Evolutionary conservation across 139 green algal species (phyloP).

Genomic region (Chlamydomonas sp.): DNA sequence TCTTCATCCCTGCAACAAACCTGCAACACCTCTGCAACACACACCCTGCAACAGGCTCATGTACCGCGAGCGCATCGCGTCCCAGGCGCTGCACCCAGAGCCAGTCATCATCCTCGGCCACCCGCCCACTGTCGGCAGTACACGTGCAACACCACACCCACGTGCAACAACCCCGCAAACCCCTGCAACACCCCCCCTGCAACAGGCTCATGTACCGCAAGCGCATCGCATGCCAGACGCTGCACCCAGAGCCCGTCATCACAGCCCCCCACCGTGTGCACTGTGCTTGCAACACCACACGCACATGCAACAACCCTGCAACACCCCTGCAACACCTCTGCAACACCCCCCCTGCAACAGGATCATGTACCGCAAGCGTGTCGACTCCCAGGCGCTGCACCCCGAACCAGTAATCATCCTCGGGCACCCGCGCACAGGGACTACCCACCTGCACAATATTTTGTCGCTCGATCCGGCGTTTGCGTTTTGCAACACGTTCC

Average conservation of each 20-base stretch:
- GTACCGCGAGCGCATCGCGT: slow-evolving; percentile 18
- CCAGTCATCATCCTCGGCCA: too few species aligned
- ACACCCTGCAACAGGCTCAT: slow-evolving; percentile 21
- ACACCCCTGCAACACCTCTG: background rate
- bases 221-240: slow-evolving; percentile 7
- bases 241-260: too few species aligned
- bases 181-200: background rate
- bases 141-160: too few species aligned
- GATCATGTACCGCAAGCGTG: slow-evolving; percentile 25
- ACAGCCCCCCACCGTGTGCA: too few species aligned
- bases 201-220: slow-evolving; percentile 30
- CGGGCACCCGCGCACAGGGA: slow-evolving; percentile 57
- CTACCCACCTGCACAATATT: slow-evolving; percentile 67
- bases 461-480: slow-evolving; percentile 43
- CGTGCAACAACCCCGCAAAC: background rate
- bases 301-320: too few species aligned
- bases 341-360: background rate
- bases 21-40: background rate
- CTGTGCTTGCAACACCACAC: too few species aligned
- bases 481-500: slow-evolving; percentile 47
- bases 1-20: too few species aligned
- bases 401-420: slow-evolving; percentile 54
- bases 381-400: slow-evolving; percentile 32
- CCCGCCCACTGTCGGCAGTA: too few species aligned
- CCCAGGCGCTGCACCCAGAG: too few species aligned